phyloP scores from a whole-genome alignment of 305 asterid genomes.

The Fraxinus floribunda region DNA sequence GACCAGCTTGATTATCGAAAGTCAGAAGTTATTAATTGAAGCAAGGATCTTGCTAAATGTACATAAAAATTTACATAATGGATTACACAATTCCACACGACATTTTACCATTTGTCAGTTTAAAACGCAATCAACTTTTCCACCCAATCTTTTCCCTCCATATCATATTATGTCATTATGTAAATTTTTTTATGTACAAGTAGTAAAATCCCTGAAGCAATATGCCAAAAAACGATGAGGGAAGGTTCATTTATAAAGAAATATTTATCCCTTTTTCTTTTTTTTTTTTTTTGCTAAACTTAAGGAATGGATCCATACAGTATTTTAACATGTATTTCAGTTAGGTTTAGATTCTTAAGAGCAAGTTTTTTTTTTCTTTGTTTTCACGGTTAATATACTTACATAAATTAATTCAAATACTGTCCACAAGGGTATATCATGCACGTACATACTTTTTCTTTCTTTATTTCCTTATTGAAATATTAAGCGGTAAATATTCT shows the following conservation, averaged over 20 bases:
- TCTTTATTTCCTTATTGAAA: background rate
- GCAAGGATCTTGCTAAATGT: background rate
- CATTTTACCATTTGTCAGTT: no score
- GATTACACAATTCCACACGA: no score
- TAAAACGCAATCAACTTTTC: no score
- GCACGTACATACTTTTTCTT: background rate
- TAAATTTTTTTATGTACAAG: no score
- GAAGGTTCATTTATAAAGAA: background rate
- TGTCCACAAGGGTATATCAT: background rate
- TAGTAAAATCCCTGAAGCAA: no score
- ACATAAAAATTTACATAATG: no score
- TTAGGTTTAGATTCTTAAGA: background rate
- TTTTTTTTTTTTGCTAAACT: background rate
- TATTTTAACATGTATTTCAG: background rate
- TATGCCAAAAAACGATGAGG: background rate
- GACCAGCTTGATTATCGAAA: background rate
- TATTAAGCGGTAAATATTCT: background rate
- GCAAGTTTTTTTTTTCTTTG: background rate
- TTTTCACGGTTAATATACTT: background rate
- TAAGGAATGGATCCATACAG: background rate
- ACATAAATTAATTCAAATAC: background rate
- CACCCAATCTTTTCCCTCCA: no score
- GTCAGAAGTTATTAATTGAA: background rate
- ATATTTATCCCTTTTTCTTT: background rate
- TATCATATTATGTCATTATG: no score